Evolutionary conservation across 768 basidiomycete genomes (phyloP), one percentile per base, ranked within the genome.

Genomic region (Rhizopogon roseolus): DNA sequence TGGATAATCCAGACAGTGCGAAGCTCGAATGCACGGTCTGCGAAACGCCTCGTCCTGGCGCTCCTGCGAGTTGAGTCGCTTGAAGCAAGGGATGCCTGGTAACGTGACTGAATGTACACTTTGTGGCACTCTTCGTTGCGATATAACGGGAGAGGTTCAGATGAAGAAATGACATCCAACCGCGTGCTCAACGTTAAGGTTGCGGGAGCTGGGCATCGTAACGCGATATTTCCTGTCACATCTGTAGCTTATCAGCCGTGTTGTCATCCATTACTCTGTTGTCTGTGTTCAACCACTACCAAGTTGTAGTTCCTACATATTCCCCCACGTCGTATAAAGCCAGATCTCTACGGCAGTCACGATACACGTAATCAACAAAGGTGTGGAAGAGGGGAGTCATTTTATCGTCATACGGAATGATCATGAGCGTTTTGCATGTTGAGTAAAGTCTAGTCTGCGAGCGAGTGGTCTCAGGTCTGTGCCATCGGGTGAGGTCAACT

Each of bases 371-470:
- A 19, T 11, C 45, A 32, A 46, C 19, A 17, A 14, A 32, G 17
- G 45, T 46, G 17, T 13, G 6, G 44, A 45, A 6, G 11, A 29
- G 44, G 9, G 43, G 43, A 17, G n/a, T 34, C 13, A 46, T 46
- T 34, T 29, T 29, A 17, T 19, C 8, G 45, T 50, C 9, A 50
- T 16, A 27, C 16, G 3, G 8, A 5, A 36, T 11, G 25, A 45
- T 55, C 40, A 56, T 28, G 54, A 48, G 19, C 44, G 32, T 19
- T 50, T 44, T 25, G 54, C 37, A 3, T 50, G 73, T 61, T 79
- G 81, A 41, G 80, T 78, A 57, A 92, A 91, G 66, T 92, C 90
- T 50, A 92, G 70, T 52, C 80, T 78, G 28, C 90, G 79, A 5
- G 88, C 85, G 50, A 90, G 78, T 9, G 85, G 79, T 37, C 86